Conservation (phyloP, 2,329 filamentous ascomycete genomes). For the Arthrobotrys iridis region DNA sequence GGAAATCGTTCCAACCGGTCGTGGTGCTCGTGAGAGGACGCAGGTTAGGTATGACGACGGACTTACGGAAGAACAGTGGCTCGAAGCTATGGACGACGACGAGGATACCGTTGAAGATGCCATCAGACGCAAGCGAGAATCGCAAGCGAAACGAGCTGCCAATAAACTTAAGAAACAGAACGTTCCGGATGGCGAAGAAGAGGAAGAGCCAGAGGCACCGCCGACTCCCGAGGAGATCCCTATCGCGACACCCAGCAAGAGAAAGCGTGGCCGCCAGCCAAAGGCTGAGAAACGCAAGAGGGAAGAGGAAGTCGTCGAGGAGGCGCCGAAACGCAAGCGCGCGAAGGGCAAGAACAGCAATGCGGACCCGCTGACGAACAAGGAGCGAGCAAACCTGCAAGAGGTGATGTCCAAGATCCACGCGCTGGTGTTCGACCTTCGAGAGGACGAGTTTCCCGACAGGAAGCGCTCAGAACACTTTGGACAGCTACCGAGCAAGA, state of each 20-base stretch:
- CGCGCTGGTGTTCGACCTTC: conserved; percentile 79
- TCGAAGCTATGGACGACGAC: conserved; percentile 96
- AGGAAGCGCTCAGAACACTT: conserved; percentile 66
- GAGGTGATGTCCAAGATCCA: conserved; percentile 79
- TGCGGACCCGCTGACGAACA: conserved; percentile 71
- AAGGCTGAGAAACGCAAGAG: conserved; percentile 87
- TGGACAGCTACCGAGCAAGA: conserved; percentile 86
- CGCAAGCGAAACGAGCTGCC: conserved; percentile 78
- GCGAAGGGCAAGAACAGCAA: conserved; percentile 63
- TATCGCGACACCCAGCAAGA: conserved; percentile 72
- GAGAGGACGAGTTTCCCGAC: conserved; percentile 68
- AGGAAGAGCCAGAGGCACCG: conserved; percentile 77
- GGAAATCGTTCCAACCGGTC: conserved; percentile 74
- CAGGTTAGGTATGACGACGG: conserved; percentile 96
- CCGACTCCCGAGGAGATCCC: conserved; percentile 70
- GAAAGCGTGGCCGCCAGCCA: conserved; percentile 83
- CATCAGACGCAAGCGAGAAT: conserved; percentile 85
- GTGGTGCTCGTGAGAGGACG: conserved; percentile 93
- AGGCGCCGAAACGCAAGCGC: conserved; percentile 75
- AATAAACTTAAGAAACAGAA: conserved; percentile 75
- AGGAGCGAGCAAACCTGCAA: conserved; percentile 81
- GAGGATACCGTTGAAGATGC: conserved; percentile 94
- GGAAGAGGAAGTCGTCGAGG: conserved; percentile 74
- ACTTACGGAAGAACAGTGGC: conserved; percentile 97
- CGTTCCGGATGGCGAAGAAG: conserved; percentile 67